Conservation (phyloP, 2,329 filamentous ascomycete genomes). For the Verticillium albo-atrum region DNA sequence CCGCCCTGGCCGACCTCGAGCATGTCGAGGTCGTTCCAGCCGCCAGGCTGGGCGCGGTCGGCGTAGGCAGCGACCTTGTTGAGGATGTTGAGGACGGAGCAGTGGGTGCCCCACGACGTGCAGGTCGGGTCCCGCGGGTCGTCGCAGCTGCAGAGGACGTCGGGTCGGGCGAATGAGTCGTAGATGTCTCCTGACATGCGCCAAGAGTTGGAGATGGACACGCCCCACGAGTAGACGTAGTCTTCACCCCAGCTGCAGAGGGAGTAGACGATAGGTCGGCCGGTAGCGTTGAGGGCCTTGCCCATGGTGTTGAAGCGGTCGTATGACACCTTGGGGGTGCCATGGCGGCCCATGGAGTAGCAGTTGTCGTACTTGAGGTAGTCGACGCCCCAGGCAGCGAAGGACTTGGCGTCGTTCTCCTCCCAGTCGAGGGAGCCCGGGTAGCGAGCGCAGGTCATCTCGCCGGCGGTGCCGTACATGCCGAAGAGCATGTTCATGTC, state of each 20-base stretch:
- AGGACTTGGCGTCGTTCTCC: constrained; percentile 44
- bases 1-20: constrained; percentile 30
- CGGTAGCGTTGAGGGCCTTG: constrained; percentile 23
- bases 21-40: constrained; percentile 35
- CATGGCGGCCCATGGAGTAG: background rate
- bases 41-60: constrained; percentile 13
- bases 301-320: constrained; percentile 16
- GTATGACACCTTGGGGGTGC: background rate
- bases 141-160: background rate
- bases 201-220: constrained; percentile 20
- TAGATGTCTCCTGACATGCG: constrained; percentile 25
- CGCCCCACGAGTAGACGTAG: background rate
- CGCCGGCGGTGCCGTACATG: constrained; percentile 35
- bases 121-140: background rate
- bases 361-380: constrained; percentile 51
- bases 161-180: constrained; percentile 20
- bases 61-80: constrained; percentile 30
- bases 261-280: constrained; percentile 22
- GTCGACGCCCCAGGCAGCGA: constrained; percentile 47
- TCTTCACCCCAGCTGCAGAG: constrained; percentile 27
- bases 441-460: constrained; percentile 37
- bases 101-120: background rate
- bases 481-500: constrained; percentile 29
- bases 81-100: constrained; percentile 24
- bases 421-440: constrained; percentile 39